phyloP scores from a whole-genome alignment of 1,139 yeast species.

The Saccharomyces hybrid region DNA sequence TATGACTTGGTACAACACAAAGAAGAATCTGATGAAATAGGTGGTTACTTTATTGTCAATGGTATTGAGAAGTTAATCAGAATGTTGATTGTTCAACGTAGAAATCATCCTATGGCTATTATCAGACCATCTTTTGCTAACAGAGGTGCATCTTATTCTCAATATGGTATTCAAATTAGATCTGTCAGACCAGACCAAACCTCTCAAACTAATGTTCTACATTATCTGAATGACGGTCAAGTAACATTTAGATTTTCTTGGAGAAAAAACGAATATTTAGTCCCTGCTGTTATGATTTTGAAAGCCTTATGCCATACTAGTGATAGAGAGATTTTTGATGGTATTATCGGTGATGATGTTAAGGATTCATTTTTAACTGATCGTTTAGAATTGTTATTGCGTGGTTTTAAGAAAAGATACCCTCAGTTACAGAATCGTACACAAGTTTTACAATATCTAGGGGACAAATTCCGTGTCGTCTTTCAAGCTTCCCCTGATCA shows the following conservation, averaged over 20 bases:
- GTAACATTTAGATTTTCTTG: conserved; percentile 94
- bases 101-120: conserved; percentile 97
- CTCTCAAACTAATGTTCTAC: conserved; percentile 92
- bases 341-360: conserved; percentile 83
- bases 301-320: conserved; percentile 86
- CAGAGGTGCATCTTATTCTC: conserved; percentile 86
- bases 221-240: conserved; percentile 90
- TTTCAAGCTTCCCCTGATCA: conserved; percentile 84
- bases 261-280: conserved; percentile 90
- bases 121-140: conserved; percentile 90
- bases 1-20: conserved; percentile 64
- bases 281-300: conserved; percentile 87
- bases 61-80: conserved; percentile 95
- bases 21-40: conserved; percentile 93
- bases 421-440: conserved; percentile 73
- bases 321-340: conserved; percentile 92
- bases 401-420: conserved; percentile 63
- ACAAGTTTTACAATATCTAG: conserved; percentile 86
- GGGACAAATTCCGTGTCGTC: conserved; percentile 91
- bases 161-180: conserved; percentile 89
- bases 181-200: conserved; percentile 95
- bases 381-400: conserved; percentile 86
- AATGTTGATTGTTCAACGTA: conserved; percentile 94
- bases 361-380: conserved; percentile 90
- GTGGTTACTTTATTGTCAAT: conserved; percentile 92